Percentiles rank a stretch among this genome's conserved stretches.
phyloP scores from a whole-genome alignment of 345 rosid species.

The Anacardium occidentale region DNA sequence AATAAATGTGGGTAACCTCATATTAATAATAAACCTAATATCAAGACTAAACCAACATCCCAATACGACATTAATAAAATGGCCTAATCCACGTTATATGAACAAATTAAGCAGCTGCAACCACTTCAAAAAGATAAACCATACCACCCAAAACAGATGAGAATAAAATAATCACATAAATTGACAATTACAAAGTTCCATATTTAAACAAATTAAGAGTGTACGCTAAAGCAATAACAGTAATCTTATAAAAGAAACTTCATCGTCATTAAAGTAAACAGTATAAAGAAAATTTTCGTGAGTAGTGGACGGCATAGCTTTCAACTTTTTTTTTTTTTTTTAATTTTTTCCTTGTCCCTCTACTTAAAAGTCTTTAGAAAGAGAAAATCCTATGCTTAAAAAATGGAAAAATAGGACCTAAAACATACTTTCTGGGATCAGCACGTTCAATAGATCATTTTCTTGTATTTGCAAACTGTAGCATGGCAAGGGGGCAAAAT shows the following conservation, averaged over 20 bases:
- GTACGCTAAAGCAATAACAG: not conserved
- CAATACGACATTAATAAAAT: not conserved
- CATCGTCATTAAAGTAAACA: not conserved
- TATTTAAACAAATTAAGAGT: not conserved
- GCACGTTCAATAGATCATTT: slow-evolving; percentile 83
- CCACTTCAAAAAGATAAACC: not conserved
- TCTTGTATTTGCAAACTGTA: slow-evolving; percentile 93
- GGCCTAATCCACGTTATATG: not conserved
- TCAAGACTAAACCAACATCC: not conserved
- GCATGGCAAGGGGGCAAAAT: slow-evolving; percentile 58
- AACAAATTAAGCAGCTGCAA: slow-evolving; percentile 3
- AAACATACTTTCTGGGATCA: slow-evolving; percentile 78
- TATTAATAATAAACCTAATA: not conserved
- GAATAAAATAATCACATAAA: not conserved
- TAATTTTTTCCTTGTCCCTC: no score
- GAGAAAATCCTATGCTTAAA: not conserved
- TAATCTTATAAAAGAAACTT: not conserved
- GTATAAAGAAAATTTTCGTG: not conserved
- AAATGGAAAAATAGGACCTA: slow-evolving; percentile 6
- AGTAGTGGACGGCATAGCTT: not conserved
- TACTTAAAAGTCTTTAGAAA: not conserved
- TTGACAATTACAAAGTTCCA: not conserved
- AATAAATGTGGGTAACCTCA: not conserved
- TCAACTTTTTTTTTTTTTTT: not conserved
- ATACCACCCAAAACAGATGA: not conserved